Evolutionary conservation across 345 rosid genomes (phyloP), one percentile per base, ranked within the genome.

Genomic region (Limnanthes douglasii): DNA sequence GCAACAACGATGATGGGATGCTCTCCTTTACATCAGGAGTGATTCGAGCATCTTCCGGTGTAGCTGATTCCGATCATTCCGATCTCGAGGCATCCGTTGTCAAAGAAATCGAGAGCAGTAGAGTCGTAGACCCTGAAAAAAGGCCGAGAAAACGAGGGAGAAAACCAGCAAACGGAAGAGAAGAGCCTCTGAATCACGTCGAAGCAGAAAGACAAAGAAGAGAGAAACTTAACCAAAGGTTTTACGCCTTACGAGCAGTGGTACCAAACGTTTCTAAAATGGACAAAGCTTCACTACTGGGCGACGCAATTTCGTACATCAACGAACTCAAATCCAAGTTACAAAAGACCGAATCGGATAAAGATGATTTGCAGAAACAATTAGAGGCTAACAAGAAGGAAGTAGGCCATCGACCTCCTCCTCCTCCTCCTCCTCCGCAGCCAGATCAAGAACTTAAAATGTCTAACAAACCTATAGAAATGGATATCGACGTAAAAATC

Each of bases 121-220:
- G 69, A 18, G 62, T 66, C 6, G 70, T 65, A 3, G 95, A 76
- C 4, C 72, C 82, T 3, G 99, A 88, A 54, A 88, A 83, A 64
- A 76, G 50, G 65, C 93, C 90, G 0, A 34, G 86, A 6, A 88
- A 88, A 39, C 75, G 93, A 4, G 99, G 99, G 8, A 61, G 99
- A 24, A 92, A 92, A 45, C 99, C 99, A 0, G 99, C 99, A 0
- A 88, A 83, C 25, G 97, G 97, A 10, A 56, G 97, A 57, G 95
- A 88, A 52, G 97, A 88, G 62, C 97, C 95, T 0, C 39, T 88
- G 64, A 88, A 88, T 56, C 97, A 88, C 21, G 97, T 88, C 0
- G 97, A 88, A 46, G 97, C 97, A 18, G 97, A 88, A 75, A 73
- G 97, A 33, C 97, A 88, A 51, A 79, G 97, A 64, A 69, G 95